phyloP scores from a whole-genome alignment of 352 stramenopile species.

The Pilasporangium apinafurcum region DNA sequence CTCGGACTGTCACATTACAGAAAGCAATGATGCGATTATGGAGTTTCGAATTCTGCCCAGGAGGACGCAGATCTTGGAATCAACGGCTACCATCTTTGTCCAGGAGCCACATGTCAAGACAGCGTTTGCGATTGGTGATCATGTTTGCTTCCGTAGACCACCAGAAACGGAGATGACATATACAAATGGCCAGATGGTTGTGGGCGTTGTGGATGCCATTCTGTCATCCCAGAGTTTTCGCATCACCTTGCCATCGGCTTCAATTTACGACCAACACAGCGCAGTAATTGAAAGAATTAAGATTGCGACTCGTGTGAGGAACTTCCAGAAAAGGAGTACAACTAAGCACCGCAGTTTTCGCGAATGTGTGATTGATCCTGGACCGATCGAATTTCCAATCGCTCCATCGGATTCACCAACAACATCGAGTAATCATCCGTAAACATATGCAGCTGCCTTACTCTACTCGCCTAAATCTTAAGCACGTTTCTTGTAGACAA shows the following conservation, averaged over 20 bases:
- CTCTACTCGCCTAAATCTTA: neutral
- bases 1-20: slow-evolving; percentile 2
- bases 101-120: slow-evolving; percentile 11
- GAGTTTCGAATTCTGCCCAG: slow-evolving; percentile 11
- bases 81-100: slow-evolving; percentile 5
- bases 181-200: neutral
- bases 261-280: neutral
- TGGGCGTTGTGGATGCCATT: slow-evolving; percentile 2
- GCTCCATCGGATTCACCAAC: neutral
- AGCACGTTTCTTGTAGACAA: neutral
- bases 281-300: neutral
- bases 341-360: slow-evolving; percentile 14
- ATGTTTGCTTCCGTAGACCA: neutral
- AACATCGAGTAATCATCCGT: neutral
- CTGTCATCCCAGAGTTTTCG: slow-evolving; percentile 1
- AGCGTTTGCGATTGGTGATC: slow-evolving; percentile 1
- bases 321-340: slow-evolving; percentile 2
- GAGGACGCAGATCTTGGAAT: slow-evolving; percentile 3
- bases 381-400: slow-evolving; percentile 5
- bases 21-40: slow-evolving; percentile 9
- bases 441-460: too few species aligned
- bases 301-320: slow-evolving; percentile 5
- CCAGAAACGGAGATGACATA: neutral
- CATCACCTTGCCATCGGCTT: neutral
- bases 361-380: slow-evolving; percentile 9